Base-by-base conservation (phyloP, 129 eudicot genomes). In the Escallonia herrerae region DNA sequence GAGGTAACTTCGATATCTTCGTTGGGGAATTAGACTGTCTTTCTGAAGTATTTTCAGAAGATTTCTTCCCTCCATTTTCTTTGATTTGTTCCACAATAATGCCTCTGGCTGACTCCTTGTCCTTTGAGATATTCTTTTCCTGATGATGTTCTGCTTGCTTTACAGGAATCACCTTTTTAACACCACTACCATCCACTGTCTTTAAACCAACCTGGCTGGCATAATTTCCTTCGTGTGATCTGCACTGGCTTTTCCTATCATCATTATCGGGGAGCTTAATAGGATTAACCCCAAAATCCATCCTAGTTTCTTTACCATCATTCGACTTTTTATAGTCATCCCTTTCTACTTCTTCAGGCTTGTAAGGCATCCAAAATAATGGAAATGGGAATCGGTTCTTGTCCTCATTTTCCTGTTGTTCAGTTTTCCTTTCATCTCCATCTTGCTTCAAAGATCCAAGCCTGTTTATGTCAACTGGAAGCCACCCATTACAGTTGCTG, bases 1-100 rank as follows among this genome's bases (percentile, higher is more conserved):
- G 95, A 39, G 95, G 95, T 15, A 91, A 46, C 69, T 90, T 87
- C 2, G 90, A 69, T 44, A 82, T 4, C 78, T 84, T 91, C 3
- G 82, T 70, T 44, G 83, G 72, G 51, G 84, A 77, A 7, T 83
- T 75, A 3, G 84, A 42, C 41, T 60, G 58, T 37, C 9, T 62
- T 15, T 60, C 69, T 14, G 53, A 38, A 59, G 43, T 40, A 8
- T 43, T 49, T 60, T 65, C 59, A 46, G 60, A 12, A 50, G 40
- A 6, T 43, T 63, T 69, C 41, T 15, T 52, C 47, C 39, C 70
- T 22, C 38, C 61, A 39, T 53, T 54, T 10, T 57, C 57, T 4
- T 65, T 76, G 3, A 9, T 46, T 8, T 41, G 77, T 64, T 70
- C 72, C 45, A 71, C 80, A 49, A 70, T 76, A 56, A 64, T 64